Conservation (phyloP, 2,329 filamentous ascomycete genomes). For the Parastagonospora avenae region DNA sequence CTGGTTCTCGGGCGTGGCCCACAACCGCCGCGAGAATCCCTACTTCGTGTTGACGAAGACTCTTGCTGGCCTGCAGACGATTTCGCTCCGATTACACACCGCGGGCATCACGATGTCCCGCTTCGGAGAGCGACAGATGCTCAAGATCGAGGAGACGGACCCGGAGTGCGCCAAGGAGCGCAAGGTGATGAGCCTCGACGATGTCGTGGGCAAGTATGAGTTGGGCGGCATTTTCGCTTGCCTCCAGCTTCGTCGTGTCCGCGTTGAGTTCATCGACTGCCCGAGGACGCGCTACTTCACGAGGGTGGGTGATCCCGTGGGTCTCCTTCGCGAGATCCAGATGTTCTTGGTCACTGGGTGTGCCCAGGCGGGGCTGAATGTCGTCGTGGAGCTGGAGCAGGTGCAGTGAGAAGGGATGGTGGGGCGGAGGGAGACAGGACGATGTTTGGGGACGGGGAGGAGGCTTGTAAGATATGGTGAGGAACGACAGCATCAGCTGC, state of each 20-base stretch:
- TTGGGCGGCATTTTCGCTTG: constrained; percentile 72
- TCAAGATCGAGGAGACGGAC: constrained; percentile 78
- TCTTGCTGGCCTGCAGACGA: constrained; percentile 79
- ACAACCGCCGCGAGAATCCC: constrained; percentile 87
- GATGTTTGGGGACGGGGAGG: neutral
- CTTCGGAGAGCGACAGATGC: constrained; percentile 50
- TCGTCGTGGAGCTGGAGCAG: constrained; percentile 1
- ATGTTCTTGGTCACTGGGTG: constrained; percentile 9
- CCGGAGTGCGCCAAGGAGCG: constrained; percentile 77
- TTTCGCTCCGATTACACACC: constrained; percentile 80
- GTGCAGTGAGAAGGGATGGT: neutral
- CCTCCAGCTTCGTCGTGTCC: constrained; percentile 72
- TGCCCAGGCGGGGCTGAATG: neutral
- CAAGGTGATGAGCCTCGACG: constrained; percentile 76
- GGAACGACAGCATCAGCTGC: neutral
- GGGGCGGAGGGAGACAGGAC: neutral
- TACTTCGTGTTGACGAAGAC: constrained; percentile 84
- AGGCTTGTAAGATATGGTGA: neutral
- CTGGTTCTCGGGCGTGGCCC: constrained; percentile 68
- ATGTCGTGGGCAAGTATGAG: constrained; percentile 82
- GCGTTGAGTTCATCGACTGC: constrained; percentile 76
- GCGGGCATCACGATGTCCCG: constrained; percentile 78
- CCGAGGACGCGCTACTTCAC: constrained; percentile 66
- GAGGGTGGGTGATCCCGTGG: constrained; percentile 42
- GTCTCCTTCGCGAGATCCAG: constrained; percentile 3